Evolutionary conservation across 2,329 filamentous ascomycete species (phyloP).

Genomic region (Fusarium sp.): DNA sequence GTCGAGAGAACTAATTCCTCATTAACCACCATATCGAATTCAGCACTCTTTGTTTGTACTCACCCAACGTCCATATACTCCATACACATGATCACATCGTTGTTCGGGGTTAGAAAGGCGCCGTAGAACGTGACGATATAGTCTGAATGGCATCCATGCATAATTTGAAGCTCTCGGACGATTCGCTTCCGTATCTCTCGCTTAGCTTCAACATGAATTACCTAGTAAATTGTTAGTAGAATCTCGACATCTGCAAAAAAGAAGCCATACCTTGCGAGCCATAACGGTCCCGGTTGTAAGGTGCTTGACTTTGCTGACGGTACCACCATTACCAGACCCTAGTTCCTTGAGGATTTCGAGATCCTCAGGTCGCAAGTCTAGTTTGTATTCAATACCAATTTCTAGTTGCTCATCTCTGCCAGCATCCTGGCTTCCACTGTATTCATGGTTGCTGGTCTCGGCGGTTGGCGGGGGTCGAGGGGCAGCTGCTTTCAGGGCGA

Average conservation of each 20-base stretch:
- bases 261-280: constrained; percentile 84
- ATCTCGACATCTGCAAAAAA: background rate
- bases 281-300: constrained; percentile 94
- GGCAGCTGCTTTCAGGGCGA: constrained; percentile 83
- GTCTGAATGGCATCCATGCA: constrained; percentile 96
- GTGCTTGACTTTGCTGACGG: constrained; percentile 97
- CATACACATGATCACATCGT: constrained; percentile 99
- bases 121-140: constrained; percentile 99
- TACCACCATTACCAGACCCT: constrained; percentile 95
- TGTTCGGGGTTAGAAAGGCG: constrained; percentile 94
- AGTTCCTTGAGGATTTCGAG: constrained; percentile 93
- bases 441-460: constrained; percentile 73
- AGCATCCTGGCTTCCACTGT: constrained; percentile 68
- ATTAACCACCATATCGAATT: constrained; percentile 12
- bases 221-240: constrained; percentile 61
- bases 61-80: constrained; percentile 99
- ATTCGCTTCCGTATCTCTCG: constrained; percentile 97
- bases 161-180: constrained; percentile 95
- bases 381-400: constrained; percentile 96
- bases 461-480: constrained; percentile 78
- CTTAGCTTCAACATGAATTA: constrained; percentile 98
- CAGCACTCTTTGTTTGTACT: constrained; percentile 51
- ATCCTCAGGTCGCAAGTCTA: constrained; percentile 92
- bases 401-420: constrained; percentile 76
- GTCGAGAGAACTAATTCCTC: constrained; percentile 78